Base-by-base conservation (phyloP, 495 filamentous ascomycete genomes). In the Chaetomium tenue region DNA sequence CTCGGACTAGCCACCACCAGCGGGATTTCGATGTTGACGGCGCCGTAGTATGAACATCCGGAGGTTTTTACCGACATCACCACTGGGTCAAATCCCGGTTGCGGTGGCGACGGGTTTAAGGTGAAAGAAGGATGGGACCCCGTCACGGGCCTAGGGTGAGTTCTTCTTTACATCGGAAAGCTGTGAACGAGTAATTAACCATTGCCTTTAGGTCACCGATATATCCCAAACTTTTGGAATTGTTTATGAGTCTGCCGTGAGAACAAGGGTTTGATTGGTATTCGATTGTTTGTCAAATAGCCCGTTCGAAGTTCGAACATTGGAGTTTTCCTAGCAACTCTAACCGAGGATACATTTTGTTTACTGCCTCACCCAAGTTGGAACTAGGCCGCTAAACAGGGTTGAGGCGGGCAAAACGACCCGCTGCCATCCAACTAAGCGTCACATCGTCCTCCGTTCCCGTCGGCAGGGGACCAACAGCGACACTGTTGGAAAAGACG, bases 11-110 rank as follows among this genome's bases (percentile, higher is more conserved):
- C n/a, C 26, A 26, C 2, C 6, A 22, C 20, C 8, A 22, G 18
- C 1, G 40, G 40, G 16, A 1, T 1, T 15, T 18, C 11, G 40
- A 26, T 46, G 44, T 44, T 69, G 42, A 66, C 20, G 13, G 7
- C 2, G 37, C 47, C 8, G 2, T 25, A 74, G 72, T 89, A 90
- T 70, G 78, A 78, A 0, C 77, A 90, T 68, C 85, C 87, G 0
- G 81, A 81, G 28, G 79, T 82, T 0, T 78, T 90, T 55, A 85
- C 83, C 58, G 88, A 90, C 71, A 79, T 91, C 53, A 86, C 78
- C 12, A 69, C 66, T 15, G 88, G 88, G 0, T 80, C 74, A 2
- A 89, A 89, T 68, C 81, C 80, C 2, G 79, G 88, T 4, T 91
- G 88, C 70, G 79, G 79, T 40, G 83, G 82, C 5, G 51, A 73